Percentiles rank a stretch among this genome's conserved stretches.
These are phyloP conservation scores for Furculomyces boomerangus DNA, from an alignment of 371 early-diverging fungal species.

Conservation along the genomic window DNA sequence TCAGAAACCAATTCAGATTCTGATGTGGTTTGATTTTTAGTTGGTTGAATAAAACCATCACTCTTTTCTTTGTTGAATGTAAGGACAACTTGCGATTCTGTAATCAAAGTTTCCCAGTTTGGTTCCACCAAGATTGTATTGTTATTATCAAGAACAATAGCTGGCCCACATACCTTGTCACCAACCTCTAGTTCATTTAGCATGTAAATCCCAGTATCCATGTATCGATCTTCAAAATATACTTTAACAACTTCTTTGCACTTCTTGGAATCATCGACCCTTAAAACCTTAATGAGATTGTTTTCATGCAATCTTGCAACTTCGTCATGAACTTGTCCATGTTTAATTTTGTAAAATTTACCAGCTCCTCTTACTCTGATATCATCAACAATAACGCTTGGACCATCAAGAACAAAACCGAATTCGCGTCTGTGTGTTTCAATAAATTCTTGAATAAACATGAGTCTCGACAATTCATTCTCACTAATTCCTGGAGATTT, in stretches of 20 bases:
- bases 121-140: slow-evolving; percentile 80
- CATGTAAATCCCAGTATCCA: slow-evolving; percentile 52
- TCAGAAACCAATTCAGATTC: background rate
- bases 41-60: background rate
- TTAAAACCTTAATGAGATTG: slow-evolving; percentile 4
- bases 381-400: slow-evolving; percentile 77
- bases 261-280: background rate
- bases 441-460: slow-evolving; percentile 40
- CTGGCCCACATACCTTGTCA: slow-evolving; percentile 57
- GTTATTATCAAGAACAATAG: slow-evolving; percentile 71
- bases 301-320: slow-evolving; percentile 2
- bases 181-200: slow-evolving; percentile 45
- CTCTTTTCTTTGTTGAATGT: background rate
- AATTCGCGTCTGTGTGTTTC: slow-evolving; percentile 68
- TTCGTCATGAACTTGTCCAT: slow-evolving; percentile 13
- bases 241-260: slow-evolving; percentile 27
- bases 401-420: slow-evolving; percentile 69
- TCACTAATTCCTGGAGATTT: background rate
- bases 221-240: slow-evolving; percentile 65
- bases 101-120: slow-evolving; percentile 49
- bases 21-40: background rate
- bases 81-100: slow-evolving; percentile 59
- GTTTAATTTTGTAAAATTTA: slow-evolving; percentile 8
- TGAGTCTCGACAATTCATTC: slow-evolving; percentile 3
- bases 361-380: slow-evolving; percentile 82